A percentile compares a stretch with the other conserved stretches of the same genome.
These are phyloP conservation scores for Ustilago loliicola DNA, from an alignment of 1,284 basidiomycete species.

Conservation along the genomic window DNA sequence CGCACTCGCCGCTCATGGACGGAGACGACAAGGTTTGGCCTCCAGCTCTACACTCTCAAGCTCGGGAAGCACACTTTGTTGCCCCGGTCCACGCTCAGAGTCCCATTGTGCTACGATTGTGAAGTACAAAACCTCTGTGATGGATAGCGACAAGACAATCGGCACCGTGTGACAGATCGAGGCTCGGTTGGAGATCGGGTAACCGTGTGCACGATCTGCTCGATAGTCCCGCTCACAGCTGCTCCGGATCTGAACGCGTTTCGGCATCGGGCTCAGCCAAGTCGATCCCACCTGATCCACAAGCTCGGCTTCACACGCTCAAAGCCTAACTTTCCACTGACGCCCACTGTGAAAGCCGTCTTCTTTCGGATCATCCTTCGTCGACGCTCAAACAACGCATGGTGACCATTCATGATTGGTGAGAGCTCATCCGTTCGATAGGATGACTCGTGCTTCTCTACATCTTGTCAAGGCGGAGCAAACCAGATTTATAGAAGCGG, in stretches of 20 bases:
- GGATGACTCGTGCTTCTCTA: constrained; percentile 11
- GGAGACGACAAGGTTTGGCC: not conserved
- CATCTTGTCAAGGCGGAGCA: not conserved
- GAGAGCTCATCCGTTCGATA: not conserved
- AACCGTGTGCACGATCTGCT: not conserved
- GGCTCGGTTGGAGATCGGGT: not conserved
- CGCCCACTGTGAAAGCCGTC: too few relatives aligned
- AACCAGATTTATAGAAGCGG: not conserved
- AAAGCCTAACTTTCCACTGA: too few relatives aligned
- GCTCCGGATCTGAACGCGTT: not conserved
- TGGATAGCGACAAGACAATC: not conserved
- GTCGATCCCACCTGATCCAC: not conserved
- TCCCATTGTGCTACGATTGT: not conserved
- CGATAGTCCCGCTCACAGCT: too few relatives aligned
- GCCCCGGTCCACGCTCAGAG: too few relatives aligned
- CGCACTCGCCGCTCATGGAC: not conserved
- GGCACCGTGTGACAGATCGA: not conserved
- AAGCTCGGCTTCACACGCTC: too few relatives aligned
- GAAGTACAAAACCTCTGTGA: constrained; percentile 1
- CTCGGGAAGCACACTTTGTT: too few relatives aligned
- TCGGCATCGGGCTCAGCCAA: not conserved
- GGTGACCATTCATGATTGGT: too few relatives aligned
- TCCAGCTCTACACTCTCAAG: too few relatives aligned
- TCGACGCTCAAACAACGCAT: too few relatives aligned
- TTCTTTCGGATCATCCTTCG: too few relatives aligned